Evolutionary conservation across 2,329 filamentous ascomycete genomes (phyloP), one percentile per base, ranked within the genome.

Genomic region (Plenodomus biglobosus): DNA sequence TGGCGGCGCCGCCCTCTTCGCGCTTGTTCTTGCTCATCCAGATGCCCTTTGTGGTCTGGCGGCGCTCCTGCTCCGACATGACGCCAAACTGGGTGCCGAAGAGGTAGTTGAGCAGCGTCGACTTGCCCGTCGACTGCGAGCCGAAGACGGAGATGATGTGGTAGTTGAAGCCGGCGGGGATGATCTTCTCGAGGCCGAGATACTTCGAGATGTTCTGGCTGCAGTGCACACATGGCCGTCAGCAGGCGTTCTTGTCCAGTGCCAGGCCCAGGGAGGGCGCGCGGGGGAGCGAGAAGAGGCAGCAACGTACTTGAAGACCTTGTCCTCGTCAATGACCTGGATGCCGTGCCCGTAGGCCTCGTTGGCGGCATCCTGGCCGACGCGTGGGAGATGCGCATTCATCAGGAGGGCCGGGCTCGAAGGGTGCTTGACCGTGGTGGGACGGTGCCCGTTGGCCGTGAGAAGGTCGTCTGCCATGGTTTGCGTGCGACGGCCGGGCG

Each of bases 101-200:
- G 48, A 99, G 85, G 74, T 92, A 81, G 78, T 99, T 99, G 57
- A 99, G 85, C 38, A 99, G 82, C 5, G 94, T 99, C 38, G 94
- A 97, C 78, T 99, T 99, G 62, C 94, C 94, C 30, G 94, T 99
- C 18, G 94, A 97, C 79, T 99, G 94, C 48, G 92, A 97, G 37
- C 94, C 94, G 73, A 99, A 99, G 66, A 99, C 94, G 66, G 92
- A 96, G 70, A 99, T 96, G 69, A 99, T 84, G 75, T 99, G 94
- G 77, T 99, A 99, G 78, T 97, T 96, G 83, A 99, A 99, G 68
- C 94, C 94, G 55, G 92, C 85, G 52, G 89, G 85, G 61, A 90
- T 88, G 62, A 96, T 85, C 66, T 88, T 81, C 71, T 91, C 89
- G 58, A 85, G 77, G 59, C 83, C 81, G 60, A 99, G 84, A 73